Evolutionary conservation across 352 stramenopile species (phyloP), one percentile per base, ranked within the genome.

Genomic region (Pythium utonaiense): DNA sequence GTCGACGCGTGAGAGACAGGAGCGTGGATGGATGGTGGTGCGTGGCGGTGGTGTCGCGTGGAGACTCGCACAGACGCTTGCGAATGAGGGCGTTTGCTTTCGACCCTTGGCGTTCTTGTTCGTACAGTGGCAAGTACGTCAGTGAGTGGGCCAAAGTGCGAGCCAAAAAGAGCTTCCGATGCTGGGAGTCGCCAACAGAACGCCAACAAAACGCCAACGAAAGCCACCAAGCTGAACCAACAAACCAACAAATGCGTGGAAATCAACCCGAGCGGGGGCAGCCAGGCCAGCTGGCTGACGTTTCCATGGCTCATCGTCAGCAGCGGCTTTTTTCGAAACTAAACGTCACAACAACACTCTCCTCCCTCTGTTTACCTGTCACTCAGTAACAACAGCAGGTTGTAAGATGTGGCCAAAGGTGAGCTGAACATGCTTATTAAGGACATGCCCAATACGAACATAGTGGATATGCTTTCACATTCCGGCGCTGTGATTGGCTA

Each of bases 321-420:
- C 36, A 41, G 57, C 42, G 40, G 51, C 25, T 56, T 57, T 66
- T 66, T 66, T 66, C 59, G 59, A 66, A 61, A 54, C 54, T 41
- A 41, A 52, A 9, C 42, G 21, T 36, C 31, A 54, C 38, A 24
- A 44, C 41, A 28, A 10, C 17, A 25, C 49, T 50, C 42, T 47
- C 28, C n/a, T 57, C 34, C 57, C 57, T 64, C 48, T n/a, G 5
- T 21, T 57, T 64, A 64, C 28, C 21, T 36, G 53, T n/a, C n/a
- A n/a, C n/a, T n/a, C n/a, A n/a, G n/a, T n/a, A n/a, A n/a, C n/a
- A n/a, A n/a, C n/a, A n/a, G n/a, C n/a, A n/a, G n/a, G n/a, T n/a
- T n/a, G n/a, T n/a, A n/a, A n/a, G n/a, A n/a, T n/a, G n/a, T n/a
- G n/a, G n/a, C n/a, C n/a, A n/a, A n/a, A n/a, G n/a, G n/a, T n/a